Evolutionary conservation across 1,139 yeast genomes (phyloP).

Genomic region (Pneumocystis sp.): DNA sequence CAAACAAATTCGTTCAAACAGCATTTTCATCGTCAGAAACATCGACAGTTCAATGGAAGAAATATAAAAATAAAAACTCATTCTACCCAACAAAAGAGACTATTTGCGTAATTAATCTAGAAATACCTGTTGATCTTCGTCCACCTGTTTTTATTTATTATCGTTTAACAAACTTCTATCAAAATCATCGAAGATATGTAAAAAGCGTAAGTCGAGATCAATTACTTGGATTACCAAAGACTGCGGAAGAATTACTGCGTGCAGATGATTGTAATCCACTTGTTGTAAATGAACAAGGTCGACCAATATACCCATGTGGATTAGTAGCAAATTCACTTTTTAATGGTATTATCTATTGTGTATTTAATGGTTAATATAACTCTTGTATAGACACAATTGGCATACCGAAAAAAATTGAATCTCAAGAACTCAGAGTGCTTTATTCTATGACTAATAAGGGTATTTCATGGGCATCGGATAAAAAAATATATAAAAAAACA

Average conservation of each 20-base stretch:
- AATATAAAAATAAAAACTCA: background rate
- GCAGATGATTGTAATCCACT: constrained; percentile 88
- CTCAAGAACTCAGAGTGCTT: constrained; percentile 25
- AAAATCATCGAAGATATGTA: constrained; percentile 88
- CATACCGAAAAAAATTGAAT: constrained; percentile 1
- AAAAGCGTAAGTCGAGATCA: constrained; percentile 85
- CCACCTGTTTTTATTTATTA: constrained; percentile 71
- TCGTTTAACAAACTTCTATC: constrained; percentile 67
- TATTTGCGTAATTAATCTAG: constrained; percentile 65
- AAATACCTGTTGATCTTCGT: constrained; percentile 57
- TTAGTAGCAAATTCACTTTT: constrained; percentile 84
- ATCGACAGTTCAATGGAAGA: constrained; percentile 7
- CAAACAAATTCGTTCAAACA: constrained; percentile 21
- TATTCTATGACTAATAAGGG: constrained; percentile 52
- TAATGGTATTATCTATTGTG: constrained; percentile 38
- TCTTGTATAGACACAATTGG: constrained; percentile 6
- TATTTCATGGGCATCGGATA: constrained; percentile 79
- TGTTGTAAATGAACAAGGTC: constrained; percentile 38
- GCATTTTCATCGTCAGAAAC: constrained; percentile 14
- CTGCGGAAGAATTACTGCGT: constrained; percentile 40
- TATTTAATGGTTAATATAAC: background rate
- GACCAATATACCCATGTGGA: constrained; percentile 79
- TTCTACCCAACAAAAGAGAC: constrained; percentile 19
- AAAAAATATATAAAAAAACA: constrained; percentile 65
- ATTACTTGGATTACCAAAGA: constrained; percentile 58